A percentile compares a stretch with the other conserved stretches of the same genome.
Conservation (phyloP, 2,329 filamentous ascomycete genomes). For the Fusarium graminum region DNA sequence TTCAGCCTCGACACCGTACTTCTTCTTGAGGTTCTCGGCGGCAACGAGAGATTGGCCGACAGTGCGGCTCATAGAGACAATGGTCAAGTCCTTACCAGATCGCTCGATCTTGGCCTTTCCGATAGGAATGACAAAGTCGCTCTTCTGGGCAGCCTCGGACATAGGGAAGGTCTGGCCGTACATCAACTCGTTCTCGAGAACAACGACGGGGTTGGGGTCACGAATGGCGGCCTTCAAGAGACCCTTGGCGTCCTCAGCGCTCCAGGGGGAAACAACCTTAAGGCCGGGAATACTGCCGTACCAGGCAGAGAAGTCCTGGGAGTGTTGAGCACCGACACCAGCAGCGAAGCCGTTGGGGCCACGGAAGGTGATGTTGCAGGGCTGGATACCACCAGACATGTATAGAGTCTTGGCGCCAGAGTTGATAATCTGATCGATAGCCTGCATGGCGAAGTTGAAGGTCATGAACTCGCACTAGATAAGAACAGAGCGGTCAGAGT, state of each 20-base stretch:
- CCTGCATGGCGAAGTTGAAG: constrained; percentile 99
- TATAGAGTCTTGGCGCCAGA: constrained; percentile 99
- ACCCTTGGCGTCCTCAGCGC: constrained; percentile 97
- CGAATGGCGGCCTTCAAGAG: constrained; percentile 97
- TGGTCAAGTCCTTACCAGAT: constrained; percentile 93
- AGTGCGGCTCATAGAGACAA: constrained; percentile 93
- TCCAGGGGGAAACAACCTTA: constrained; percentile 97
- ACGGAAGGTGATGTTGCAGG: constrained; percentile 99
- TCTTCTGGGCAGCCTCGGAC: constrained; percentile 95
- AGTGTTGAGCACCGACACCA: constrained; percentile 97
- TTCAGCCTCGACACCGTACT: constrained; percentile 95
- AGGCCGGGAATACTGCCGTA: constrained; percentile 98
- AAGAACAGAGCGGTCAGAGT: constrained; percentile 23
- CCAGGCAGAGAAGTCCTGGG: constrained; percentile 98
- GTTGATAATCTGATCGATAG: constrained; percentile 99
- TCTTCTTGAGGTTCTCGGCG: constrained; percentile 92
- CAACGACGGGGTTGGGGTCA: constrained; percentile 96
- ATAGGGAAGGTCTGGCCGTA: constrained; percentile 97
- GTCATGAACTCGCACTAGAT: constrained; percentile 98
- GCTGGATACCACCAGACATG: constrained; percentile 99
- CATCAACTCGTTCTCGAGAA: constrained; percentile 89
- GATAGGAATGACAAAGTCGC: constrained; percentile 96
- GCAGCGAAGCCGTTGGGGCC: constrained; percentile 98
- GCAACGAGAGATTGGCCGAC: constrained; percentile 92
- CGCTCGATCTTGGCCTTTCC: constrained; percentile 99